Evolutionary conservation across 176 grass and related monocot species (phyloP), one percentile per base, ranked within the genome.

Genomic region (Ensete ventricosum): DNA sequence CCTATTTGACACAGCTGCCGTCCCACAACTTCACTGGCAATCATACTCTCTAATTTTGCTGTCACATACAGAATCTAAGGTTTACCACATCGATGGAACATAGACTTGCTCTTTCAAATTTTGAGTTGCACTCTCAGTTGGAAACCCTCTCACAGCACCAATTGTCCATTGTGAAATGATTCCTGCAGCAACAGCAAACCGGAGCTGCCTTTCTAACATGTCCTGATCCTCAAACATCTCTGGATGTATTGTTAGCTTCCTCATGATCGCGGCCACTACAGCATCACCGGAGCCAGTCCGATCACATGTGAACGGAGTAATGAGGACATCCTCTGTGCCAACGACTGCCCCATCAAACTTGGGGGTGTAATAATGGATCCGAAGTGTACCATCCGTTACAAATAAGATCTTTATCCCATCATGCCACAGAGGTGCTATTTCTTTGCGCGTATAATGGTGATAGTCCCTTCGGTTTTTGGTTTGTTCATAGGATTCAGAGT

Each of bases 161-260:
- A 87, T 91, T 16, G 90, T 98, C 94, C 94, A 98, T 23, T 93
- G 90, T 62, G 94, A 87, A 83, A 93, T 93, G 50, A 98, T 98
- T 65, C 94, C 94, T 55, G 90, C 94, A 51, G 88, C 86, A 82
- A 91, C 81, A 72, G 84, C 82, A 82, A 93, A 93, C 26, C 94
- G 84, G 23, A 98, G 79, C 67, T 91, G 84, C 78, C 84, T 85
- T 85, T 93, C 94, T 84, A 91, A 79, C 60, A 77, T 75, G 67
- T 89, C 84, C 57, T 88, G 88, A 67, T 98, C 83, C 81, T 98
- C 80, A 1, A 76, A 93, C 86, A 98, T 89, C 57, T 98, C 88
- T 79, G 82, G 82, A 60, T 85, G 87, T 55, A 69, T 87, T 64
- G 83, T 80, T 55, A 93, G 60, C 53, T 93, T 98, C 76, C 88